Conservation (phyloP, 148 eudicot species). For the Tetragonia tetragonoides region DNA sequence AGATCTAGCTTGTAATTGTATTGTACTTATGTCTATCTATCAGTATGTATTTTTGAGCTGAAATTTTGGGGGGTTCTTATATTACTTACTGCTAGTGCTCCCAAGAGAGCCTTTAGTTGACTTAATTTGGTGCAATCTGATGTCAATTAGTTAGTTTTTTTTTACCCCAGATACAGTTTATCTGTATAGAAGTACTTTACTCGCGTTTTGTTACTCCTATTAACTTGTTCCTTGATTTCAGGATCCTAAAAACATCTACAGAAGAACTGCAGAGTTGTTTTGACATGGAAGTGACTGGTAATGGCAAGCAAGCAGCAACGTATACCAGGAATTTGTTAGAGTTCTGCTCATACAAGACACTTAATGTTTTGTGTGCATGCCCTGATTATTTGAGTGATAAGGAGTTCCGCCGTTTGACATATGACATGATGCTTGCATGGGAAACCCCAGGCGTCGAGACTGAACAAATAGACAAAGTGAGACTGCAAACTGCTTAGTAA, state of each 20-base stretch:
- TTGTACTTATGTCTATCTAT: too few species aligned
- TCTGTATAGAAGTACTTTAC: background rate
- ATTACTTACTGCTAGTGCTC: too few species aligned
- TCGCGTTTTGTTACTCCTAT: background rate
- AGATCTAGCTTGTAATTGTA: too few species aligned
- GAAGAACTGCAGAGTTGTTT: conserved; percentile 54
- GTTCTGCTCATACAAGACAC: conserved; percentile 63
- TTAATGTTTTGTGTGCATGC: conserved; percentile 33
- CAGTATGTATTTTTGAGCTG: too few species aligned
- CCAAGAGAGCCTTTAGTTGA: too few species aligned
- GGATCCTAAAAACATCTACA: conserved; percentile 50
- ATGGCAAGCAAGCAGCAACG: conserved; percentile 29
- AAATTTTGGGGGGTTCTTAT: too few species aligned
- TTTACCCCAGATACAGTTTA: background rate
- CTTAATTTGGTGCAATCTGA: too few species aligned
- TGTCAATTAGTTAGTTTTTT: too few species aligned
- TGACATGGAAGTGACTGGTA: conserved; percentile 47
- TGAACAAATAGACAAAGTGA: conserved; percentile 39
- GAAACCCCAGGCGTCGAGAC: conserved; percentile 51
- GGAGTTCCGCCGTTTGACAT: conserved; percentile 65
- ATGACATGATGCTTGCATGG: conserved; percentile 92
- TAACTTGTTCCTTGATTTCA: conserved; percentile 25
- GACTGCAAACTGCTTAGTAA: conserved; percentile 26
- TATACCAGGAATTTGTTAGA: conserved; percentile 64
- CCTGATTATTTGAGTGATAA: conserved; percentile 62